phyloP scores from a whole-genome alignment of 495 filamentous ascomycete genomes.

The Aspergillus bridgeri region DNA sequence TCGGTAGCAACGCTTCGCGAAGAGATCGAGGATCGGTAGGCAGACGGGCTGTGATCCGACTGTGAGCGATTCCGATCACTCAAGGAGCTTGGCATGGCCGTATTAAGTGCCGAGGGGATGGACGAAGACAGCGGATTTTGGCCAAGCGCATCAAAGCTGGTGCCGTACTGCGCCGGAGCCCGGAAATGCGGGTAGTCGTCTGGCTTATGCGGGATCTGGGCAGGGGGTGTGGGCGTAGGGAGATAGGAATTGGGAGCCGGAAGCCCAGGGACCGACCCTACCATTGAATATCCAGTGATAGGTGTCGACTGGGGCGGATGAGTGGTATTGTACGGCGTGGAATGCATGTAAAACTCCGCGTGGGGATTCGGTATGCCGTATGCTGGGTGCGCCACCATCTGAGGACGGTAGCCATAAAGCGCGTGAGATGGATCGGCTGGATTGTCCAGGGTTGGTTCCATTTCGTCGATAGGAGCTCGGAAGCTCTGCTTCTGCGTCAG shows the following conservation, averaged over 20 bases:
- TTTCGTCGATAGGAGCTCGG: slow-evolving; percentile 62
- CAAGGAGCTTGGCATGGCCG: slow-evolving; percentile 29
- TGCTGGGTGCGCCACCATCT: slow-evolving; percentile 35
- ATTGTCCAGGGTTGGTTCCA: slow-evolving; percentile 43
- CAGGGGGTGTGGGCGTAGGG: slow-evolving; percentile 28
- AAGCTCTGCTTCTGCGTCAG: slow-evolving; percentile 68
- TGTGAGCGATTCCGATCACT: slow-evolving; percentile 41
- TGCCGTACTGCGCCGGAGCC: slow-evolving; percentile 26
- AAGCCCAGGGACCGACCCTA: slow-evolving; percentile 29
- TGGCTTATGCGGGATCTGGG: slow-evolving; percentile 30
- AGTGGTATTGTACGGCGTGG: slow-evolving; percentile 30
- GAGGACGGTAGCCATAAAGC: slow-evolving; percentile 41
- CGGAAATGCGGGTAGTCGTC: slow-evolving; percentile 40
- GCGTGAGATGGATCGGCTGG: slow-evolving; percentile 37
- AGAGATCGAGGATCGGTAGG: slow-evolving; percentile 43
- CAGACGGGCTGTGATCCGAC: slow-evolving; percentile 40
- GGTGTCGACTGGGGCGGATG: slow-evolving; percentile 36
- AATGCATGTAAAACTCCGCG: slow-evolving; percentile 40
- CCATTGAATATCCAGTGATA: slow-evolving; percentile 37
- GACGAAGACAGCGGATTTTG: slow-evolving; percentile 37
- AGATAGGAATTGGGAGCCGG: slow-evolving; percentile 41
- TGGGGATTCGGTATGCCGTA: slow-evolving; percentile 37
- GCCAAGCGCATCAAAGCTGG: slow-evolving; percentile 36
- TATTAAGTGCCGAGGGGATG: slow-evolving; percentile 32
- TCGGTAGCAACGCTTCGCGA: slow-evolving; percentile 42